Base-by-base conservation (phyloP, 2,329 filamentous ascomycete species). In the Penicillium corylophilum region DNA sequence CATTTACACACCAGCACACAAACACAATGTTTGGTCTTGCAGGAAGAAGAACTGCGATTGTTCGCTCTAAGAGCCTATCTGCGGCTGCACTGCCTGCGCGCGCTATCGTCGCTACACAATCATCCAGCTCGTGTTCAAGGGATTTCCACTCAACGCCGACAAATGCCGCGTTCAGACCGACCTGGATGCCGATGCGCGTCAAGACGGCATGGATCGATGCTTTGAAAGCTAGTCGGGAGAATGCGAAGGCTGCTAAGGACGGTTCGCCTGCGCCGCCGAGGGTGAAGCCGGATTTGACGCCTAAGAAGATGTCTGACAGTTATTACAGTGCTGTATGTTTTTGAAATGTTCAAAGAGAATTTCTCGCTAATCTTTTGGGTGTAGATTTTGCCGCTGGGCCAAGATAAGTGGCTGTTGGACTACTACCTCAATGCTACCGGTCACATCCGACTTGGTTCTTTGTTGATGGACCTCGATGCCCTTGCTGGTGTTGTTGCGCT, bases 391-490 rank as follows among this genome's bases (percentile, higher is more conserved):
- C 87, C 87, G 6, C 75, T 91, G 9, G 86, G 83, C 5, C 85
- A 83, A 63, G 88, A 91, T 64, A 86, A 87, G 46, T 91, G 86
- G 86, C 75, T 92, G 12, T 79, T 88, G 10, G 88, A 92, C 66
- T n/a, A 29, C 52, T 60, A 41, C 51, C 55, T 60, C 42, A 48
- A 43, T 29, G 9, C 15, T 18, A 85, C 12, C 13, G 38, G 38
- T 3, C 20, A 40, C 13, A 40, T 40, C 38, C 10, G 77, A 47
- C 77, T 91, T 7, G 88, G 88, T 0, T 85, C 87, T 0, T 74
- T 92, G 15, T 83, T 92, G 55, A 91, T 91, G 87, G 88, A 92
- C 56, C 79, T 92, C 2, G 88, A 92, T 70, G 88, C 88, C 0
- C 72, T 92, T 7, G 87, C 87, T 1, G 88, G 89, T 9, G 82